Conservation (phyloP, 1,139 yeast genomes). For the Taphrina populina region DNA sequence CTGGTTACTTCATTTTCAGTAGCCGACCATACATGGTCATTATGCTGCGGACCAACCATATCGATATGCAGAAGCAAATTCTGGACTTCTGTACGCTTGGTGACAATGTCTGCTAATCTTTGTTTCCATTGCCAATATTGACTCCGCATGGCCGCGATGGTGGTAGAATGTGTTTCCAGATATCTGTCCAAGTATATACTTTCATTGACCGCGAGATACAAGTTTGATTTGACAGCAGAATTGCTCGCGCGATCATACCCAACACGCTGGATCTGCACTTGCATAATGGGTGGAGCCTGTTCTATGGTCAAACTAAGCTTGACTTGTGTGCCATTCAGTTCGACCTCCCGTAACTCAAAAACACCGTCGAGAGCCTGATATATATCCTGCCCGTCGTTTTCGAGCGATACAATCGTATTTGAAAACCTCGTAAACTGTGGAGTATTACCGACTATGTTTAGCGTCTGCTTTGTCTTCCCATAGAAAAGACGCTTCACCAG, state of each 20-base stretch:
- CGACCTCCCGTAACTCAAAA: constrained; percentile 71
- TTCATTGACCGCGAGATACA: constrained; percentile 77
- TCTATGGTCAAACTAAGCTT: constrained; percentile 65
- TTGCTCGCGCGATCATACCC: constrained; percentile 74
- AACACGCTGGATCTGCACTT: constrained; percentile 90
- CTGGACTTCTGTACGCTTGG: not conserved
- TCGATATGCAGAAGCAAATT: constrained; percentile 1
- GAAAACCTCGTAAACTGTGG: constrained; percentile 72
- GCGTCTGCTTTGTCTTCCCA: constrained; percentile 64
- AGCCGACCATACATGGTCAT: constrained; percentile 25
- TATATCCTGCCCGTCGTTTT: constrained; percentile 81
- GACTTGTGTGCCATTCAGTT: constrained; percentile 70
- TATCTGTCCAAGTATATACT: constrained; percentile 82
- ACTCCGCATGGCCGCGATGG: constrained; percentile 52
- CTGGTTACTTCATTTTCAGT: constrained; percentile 20
- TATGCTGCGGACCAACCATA: constrained; percentile 2
- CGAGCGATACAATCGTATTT: constrained; percentile 76
- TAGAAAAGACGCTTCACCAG: constrained; percentile 73
- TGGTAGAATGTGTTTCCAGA: constrained; percentile 68
- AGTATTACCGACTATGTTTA: constrained; percentile 44
- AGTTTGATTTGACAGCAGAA: constrained; percentile 76
- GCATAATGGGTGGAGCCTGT: constrained; percentile 75
- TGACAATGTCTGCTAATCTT: constrained; percentile 44
- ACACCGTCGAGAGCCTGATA: constrained; percentile 87
- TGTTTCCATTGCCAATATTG: constrained; percentile 66